Percentiles rank a stretch among this genome's conserved stretches.
Evolutionary conservation across 768 basidiomycete genomes (phyloP).

Genomic region (Trametes villosa): DNA sequence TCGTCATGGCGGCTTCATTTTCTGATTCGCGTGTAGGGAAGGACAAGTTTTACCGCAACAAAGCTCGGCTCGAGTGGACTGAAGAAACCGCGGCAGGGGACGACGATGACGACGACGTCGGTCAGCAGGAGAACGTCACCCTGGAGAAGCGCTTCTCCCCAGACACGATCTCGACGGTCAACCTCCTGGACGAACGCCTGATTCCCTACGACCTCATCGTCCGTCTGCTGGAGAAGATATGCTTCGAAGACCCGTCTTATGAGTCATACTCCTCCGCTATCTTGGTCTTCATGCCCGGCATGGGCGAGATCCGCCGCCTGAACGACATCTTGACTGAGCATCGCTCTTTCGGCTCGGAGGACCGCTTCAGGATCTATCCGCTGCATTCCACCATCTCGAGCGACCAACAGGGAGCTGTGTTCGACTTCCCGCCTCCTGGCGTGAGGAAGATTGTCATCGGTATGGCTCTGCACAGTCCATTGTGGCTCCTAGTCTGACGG

Average conservation of each 20-base stretch:
- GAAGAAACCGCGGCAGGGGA: conserved; percentile 67
- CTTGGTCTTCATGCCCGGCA: conserved; percentile 92
- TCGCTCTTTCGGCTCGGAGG: conserved; percentile 61
- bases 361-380: conserved; percentile 76
- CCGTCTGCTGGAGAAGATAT: conserved; percentile 79
- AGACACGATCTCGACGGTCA: conserved; percentile 75
- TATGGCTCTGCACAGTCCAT: conserved; percentile 39
- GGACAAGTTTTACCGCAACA: conserved; percentile 67
- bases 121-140: conserved; percentile 49
- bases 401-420: conserved; percentile 89
- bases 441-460: conserved; percentile 94
- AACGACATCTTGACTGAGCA: conserved; percentile 84
- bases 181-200: conserved; percentile 82
- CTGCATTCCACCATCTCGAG: conserved; percentile 93
- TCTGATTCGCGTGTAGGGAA: conserved; percentile 45
- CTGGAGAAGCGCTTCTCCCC: conserved; percentile 82
- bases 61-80: conserved; percentile 73
- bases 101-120: conserved; percentile 66
- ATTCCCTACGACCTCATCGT: conserved; percentile 94
- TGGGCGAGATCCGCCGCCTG: conserved; percentile 90
- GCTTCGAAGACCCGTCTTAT: conserved; percentile 64
- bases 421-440: conserved; percentile 81
- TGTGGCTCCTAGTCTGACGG: conserved; percentile 3
- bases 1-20: neutral
- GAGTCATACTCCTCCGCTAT: conserved; percentile 73